Evolutionary conservation across 106 monocot species (phyloP).

Genomic region (Allium cepa): DNA sequence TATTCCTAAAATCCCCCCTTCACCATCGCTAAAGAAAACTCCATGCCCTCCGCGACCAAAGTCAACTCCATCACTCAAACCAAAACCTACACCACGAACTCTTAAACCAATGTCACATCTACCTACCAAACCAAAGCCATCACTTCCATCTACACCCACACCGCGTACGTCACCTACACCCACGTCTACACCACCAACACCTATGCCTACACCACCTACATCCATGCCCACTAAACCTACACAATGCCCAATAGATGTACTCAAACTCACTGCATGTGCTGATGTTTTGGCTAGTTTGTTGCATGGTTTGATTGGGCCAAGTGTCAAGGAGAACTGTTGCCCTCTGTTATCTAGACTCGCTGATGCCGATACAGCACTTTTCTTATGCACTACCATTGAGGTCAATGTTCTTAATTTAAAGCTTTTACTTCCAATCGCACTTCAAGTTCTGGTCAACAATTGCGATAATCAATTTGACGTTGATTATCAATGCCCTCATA

Average conservation of each 20-base stretch:
- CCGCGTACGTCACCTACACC: not conserved
- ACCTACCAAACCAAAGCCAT: not conserved
- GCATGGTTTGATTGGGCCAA: constrained; percentile 7
- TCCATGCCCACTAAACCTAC: not conserved
- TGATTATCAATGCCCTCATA: constrained; percentile 19
- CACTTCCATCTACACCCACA: not conserved
- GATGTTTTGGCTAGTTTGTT: constrained; percentile 18
- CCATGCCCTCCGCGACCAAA: constrained; percentile 10
- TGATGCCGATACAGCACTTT: constrained; percentile 24
- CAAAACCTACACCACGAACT: not conserved
- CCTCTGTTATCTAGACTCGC: constrained; percentile 19
- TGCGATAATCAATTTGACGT: constrained; percentile 22
- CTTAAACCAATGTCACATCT: constrained; percentile 1
- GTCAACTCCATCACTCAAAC: not conserved
- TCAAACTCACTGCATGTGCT: constrained; percentile 26
- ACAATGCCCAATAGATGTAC: constrained; percentile 19
- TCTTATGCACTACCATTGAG: constrained; percentile 24
- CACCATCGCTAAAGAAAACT: not conserved
- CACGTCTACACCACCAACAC: not conserved
- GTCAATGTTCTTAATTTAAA: constrained; percentile 13
- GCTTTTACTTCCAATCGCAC: constrained; percentile 17
- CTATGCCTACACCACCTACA: not conserved
- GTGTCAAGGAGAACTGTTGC: constrained; percentile 6
- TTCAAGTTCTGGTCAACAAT: constrained; percentile 12
- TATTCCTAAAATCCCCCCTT: not conserved